These are phyloP conservation scores for Fusarium tjaetaba DNA, from an alignment of 2,329 filamentous ascomycete species.

Conservation along the genomic window DNA sequence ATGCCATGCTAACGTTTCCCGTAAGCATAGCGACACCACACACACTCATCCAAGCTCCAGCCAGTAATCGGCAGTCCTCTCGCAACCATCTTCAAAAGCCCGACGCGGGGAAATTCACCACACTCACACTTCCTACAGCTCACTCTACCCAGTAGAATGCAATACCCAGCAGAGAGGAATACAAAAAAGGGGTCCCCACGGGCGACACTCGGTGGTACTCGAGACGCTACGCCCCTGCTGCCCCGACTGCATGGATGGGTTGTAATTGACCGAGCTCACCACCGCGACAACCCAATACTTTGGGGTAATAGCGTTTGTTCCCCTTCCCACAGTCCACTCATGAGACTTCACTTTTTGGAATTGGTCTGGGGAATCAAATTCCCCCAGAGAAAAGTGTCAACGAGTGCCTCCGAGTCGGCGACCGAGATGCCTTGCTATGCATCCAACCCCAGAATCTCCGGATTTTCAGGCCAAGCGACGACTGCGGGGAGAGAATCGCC, in stretches of 20 bases:
- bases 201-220: conserved; percentile 50
- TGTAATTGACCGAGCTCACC: conserved; percentile 44
- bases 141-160: too few species aligned
- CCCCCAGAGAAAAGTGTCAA: conserved; percentile 27
- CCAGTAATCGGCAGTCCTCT: conserved; percentile 6
- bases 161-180: neutral
- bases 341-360: neutral
- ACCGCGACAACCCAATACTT: conserved; percentile 27
- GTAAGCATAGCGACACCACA: neutral
- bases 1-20: conserved; percentile 1
- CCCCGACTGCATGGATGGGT: conserved; percentile 38
- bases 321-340: neutral
- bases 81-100: conserved; percentile 12
- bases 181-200: conserved; percentile 29
- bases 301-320: conserved; percentile 13
- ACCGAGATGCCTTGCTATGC: conserved; percentile 32
- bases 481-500: conserved; percentile 28
- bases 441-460: conserved; percentile 32
- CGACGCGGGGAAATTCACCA: conserved; percentile 35
- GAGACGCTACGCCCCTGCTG: conserved; percentile 41
- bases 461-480: conserved; percentile 16
- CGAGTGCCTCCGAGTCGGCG: conserved; percentile 38
- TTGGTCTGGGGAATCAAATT: conserved; percentile 10
- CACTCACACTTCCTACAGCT: neutral
- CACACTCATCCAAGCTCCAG: neutral